Evolutionary conservation across 2,329 filamentous ascomycete genomes (phyloP), one percentile per base, ranked within the genome.

Genomic region (Apiospora saccharicola): DNA sequence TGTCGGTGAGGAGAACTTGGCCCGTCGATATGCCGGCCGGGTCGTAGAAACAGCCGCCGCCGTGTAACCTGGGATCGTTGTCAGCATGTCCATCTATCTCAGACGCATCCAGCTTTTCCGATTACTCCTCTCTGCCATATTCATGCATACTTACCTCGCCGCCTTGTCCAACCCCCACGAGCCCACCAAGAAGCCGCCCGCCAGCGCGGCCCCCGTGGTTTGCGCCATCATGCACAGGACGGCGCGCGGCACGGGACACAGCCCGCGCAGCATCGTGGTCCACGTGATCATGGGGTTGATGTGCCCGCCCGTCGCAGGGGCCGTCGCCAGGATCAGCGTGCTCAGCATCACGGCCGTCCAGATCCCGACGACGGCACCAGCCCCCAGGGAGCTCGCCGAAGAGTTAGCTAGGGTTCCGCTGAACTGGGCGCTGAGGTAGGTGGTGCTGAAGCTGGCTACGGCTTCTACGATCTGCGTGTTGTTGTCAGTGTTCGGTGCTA

Each of bases 381-480:
- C 26, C 3, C 51, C 51, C 51, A 57, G 22, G 22, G 46, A 34
- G 16, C 24, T 26, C 14, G 51, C 44, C 14, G 44, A 46, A 30
- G 26, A 19, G 51, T 7, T 19, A 6, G 51, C 51, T 3, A 61
- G 16, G 53, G 53, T 61, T 2, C 14, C 4, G 53, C 53, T 16
- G 30, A 61, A 61, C 8, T 37, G 53, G 19, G 30, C 53, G 53
- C 30, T n/a, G 53, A 61, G 53, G 30, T 61, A 37, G 30, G 53
- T 61, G 16, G 16, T 10, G 53, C 53, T 61, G 53, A 61, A 61
- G 53, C 53, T 61, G 51, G 51, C 51, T 57, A 57, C 51, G 26
- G 14, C 13, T 34, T 57, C 51, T 19, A 57, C 26, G 26, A 57
- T 57, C 51, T 57, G 14, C 13, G 24, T 16, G 51, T 19, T 14